Conservation (phyloP, 2,329 filamentous ascomycete genomes). For the Cryphonectria nitschkei region DNA sequence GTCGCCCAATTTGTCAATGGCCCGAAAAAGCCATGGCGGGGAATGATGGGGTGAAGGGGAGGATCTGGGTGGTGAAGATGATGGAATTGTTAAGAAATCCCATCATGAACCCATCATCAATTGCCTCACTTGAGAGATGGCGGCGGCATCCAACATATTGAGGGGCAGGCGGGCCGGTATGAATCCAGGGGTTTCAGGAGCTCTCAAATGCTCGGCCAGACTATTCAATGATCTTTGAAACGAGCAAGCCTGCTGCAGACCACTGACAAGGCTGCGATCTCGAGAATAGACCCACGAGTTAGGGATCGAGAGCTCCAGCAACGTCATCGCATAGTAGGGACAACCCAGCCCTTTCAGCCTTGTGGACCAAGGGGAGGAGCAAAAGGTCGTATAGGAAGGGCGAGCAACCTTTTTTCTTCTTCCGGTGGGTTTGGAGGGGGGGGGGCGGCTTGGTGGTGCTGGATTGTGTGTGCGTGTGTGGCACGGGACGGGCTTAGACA, state of each 20-base stretch:
- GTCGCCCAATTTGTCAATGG: not conserved
- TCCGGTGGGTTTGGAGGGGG: too few species aligned
- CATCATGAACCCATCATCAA: constrained; percentile 6
- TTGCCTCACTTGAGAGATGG: not conserved
- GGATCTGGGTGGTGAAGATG: not conserved
- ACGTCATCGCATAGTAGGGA: constrained; percentile 11
- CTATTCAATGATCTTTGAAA: not conserved
- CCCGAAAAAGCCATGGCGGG: not conserved
- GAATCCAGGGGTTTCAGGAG: not conserved
- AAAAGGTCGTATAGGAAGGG: not conserved
- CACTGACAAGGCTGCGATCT: constrained; percentile 6
- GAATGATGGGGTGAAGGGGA: not conserved
- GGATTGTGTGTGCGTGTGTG: not conserved
- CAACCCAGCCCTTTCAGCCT: constrained; percentile 1
- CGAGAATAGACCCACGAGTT: not conserved
- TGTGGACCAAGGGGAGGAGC: not conserved
- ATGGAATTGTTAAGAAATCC: not conserved
- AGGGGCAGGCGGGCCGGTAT: not conserved
- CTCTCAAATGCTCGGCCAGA: not conserved
- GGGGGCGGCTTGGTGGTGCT: too few species aligned
- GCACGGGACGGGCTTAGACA: not conserved
- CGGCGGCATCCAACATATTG: not conserved
- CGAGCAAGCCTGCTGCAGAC: not conserved
- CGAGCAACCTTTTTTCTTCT: not conserved
- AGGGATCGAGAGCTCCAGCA: not conserved